phyloP scores from a whole-genome alignment of 768 basidiomycete genomes.

The Pisolithus tinctorius region DNA sequence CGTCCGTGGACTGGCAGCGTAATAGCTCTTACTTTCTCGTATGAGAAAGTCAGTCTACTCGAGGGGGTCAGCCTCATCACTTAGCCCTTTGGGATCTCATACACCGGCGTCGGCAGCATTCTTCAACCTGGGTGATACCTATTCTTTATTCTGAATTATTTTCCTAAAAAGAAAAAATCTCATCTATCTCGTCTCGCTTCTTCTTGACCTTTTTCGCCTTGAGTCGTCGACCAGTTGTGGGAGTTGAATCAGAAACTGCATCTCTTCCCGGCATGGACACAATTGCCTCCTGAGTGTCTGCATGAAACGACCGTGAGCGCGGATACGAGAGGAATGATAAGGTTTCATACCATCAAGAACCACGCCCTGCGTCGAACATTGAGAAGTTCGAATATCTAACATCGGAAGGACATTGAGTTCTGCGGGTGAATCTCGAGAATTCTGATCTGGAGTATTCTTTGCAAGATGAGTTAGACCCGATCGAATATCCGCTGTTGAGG shows the following conservation, averaged over 20 bases:
- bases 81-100: too few species aligned
- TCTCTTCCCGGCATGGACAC: not conserved
- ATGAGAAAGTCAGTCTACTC: too few species aligned
- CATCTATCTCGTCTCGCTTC: conserved; percentile 56
- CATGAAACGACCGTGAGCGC: not conserved
- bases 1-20: too few species aligned
- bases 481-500: not conserved
- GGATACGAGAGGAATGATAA: too few species aligned
- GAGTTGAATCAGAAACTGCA: not conserved
- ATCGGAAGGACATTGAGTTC: not conserved
- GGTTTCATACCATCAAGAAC: not conserved
- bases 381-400: not conserved
- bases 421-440: not conserved
- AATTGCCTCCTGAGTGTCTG: not conserved
- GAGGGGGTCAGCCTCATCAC: too few species aligned
- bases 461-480: not conserved
- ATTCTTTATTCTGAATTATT: too few species aligned
- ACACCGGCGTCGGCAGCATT: too few species aligned
- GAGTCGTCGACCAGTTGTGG: not conserved
- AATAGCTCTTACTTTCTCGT: too few species aligned
- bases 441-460: not conserved
- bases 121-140: too few species aligned
- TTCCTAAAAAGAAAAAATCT: conserved; percentile 48
- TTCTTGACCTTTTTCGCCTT: conserved; percentile 32
- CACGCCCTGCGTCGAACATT: not conserved